phyloP scores from a whole-genome alignment of 2,329 filamentous ascomycete species.

The Xylariales sp. region DNA sequence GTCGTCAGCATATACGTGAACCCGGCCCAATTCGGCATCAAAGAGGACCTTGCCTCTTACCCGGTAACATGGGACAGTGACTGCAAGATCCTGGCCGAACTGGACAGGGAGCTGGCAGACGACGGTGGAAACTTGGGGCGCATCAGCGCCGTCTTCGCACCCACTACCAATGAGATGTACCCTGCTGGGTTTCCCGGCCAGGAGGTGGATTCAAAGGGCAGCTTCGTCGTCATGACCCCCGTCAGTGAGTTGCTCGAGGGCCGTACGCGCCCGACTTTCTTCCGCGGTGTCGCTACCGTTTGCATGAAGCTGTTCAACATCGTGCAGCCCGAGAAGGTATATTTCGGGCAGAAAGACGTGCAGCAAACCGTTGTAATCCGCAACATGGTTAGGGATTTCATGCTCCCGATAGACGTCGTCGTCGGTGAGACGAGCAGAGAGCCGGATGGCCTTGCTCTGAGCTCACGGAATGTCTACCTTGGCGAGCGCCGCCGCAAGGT shows the following conservation, averaged over 20 bases:
- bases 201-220: conserved; percentile 80
- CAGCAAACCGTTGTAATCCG: conserved; percentile 94
- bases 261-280: conserved; percentile 88
- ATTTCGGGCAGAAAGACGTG: conserved; percentile 97
- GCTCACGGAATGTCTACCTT: conserved; percentile 93
- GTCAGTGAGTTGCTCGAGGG: conserved; percentile 86
- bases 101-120: conserved; percentile 79
- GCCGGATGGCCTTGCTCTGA: conserved; percentile 85
- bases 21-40: conserved; percentile 91
- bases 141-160: conserved; percentile 87
- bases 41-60: conserved; percentile 89
- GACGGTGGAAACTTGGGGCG: conserved; percentile 71
- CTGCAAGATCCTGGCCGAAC: conserved; percentile 69
- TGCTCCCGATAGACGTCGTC: conserved; percentile 78
- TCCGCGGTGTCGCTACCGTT: conserved; percentile 93
- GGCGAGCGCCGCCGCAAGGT: conserved; percentile 77
- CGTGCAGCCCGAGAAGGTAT: conserved; percentile 79
- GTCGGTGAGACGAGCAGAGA: conserved; percentile 82
- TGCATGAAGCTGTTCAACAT: conserved; percentile 95
- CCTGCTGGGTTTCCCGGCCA: conserved; percentile 80
- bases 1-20: conserved; percentile 96
- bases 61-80: conserved; percentile 90
- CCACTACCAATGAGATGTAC: conserved; percentile 86
- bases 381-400: conserved; percentile 88
- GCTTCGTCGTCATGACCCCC: conserved; percentile 91